Evolutionary conservation across 169 alveolate genomes (phyloP).

Genomic region (Theileria equi): DNA sequence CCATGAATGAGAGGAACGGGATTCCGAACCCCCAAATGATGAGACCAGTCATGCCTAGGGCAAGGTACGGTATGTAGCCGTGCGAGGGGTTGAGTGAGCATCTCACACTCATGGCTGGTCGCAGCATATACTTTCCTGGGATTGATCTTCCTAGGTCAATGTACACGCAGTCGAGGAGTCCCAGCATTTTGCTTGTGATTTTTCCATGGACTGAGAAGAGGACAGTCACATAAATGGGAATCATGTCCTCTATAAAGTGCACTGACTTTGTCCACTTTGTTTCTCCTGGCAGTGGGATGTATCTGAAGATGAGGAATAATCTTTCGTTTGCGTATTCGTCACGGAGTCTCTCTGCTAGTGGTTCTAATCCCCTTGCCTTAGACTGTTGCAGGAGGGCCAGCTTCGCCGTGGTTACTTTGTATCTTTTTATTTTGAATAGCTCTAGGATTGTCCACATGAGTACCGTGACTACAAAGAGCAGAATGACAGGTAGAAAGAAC

Average conservation of each 20-base stretch:
- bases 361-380: constrained; percentile 48
- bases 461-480: constrained; percentile 69
- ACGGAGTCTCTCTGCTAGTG: constrained; percentile 55
- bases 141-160: constrained; percentile 55
- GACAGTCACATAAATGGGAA: constrained; percentile 82
- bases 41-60: constrained; percentile 73
- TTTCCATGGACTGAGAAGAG: constrained; percentile 76
- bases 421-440: constrained; percentile 21
- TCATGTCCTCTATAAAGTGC: constrained; percentile 81
- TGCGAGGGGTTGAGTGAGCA: constrained; percentile 60
- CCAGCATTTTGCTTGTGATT: constrained; percentile 75
- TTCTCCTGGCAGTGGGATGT: constrained; percentile 73
- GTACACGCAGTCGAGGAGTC: constrained; percentile 76
- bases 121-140: constrained; percentile 71
- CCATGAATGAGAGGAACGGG: constrained; percentile 75
- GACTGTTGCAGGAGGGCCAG: constrained; percentile 57
- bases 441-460: constrained; percentile 64
- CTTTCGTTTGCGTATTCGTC: constrained; percentile 74
- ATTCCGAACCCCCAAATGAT: constrained; percentile 83
- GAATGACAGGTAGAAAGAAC: constrained; percentile 69
- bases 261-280: constrained; percentile 54
- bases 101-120: constrained; percentile 76
- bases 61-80: constrained; percentile 68
- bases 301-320: constrained; percentile 75
- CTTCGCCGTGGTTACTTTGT: constrained; percentile 15